Percentiles rank a stretch among this genome's conserved stretches.
phyloP scores from a whole-genome alignment of 2,329 filamentous ascomycete species.

The Calycina marina region DNA sequence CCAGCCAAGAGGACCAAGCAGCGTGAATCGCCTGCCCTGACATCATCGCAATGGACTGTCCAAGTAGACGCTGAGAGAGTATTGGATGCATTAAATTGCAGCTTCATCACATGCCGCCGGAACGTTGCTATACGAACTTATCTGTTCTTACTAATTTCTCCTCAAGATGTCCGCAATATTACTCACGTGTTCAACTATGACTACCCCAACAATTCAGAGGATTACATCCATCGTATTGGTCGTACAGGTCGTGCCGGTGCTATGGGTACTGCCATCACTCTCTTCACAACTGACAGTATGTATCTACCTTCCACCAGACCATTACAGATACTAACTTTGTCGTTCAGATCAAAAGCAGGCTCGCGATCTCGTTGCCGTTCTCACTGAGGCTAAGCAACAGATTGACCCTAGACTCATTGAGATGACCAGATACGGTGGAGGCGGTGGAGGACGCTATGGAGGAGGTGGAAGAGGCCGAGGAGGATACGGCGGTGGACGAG shows the following conservation, averaged over 20 bases:
- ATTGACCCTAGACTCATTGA: conserved; percentile 91
- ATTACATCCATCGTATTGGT: conserved; percentile 95
- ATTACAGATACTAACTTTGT: conserved; percentile 13
- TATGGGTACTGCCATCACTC: conserved; percentile 89
- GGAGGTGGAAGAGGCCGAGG: conserved; percentile 41
- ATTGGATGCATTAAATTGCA: conserved; percentile 24
- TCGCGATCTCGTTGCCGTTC: conserved; percentile 85
- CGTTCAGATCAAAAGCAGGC: conserved; percentile 73
- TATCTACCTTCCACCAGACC: conserved; percentile 4
- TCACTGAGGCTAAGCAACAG: conserved; percentile 94
- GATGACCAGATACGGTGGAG: conserved; percentile 74
- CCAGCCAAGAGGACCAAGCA: conserved; percentile 43
- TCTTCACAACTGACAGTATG: conserved; percentile 98
- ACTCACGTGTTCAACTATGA: conserved; percentile 99
- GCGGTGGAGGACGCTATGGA: conserved; percentile 25
- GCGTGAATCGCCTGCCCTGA: conserved; percentile 35
- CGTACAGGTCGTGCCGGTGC: conserved; percentile 92
- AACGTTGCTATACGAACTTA: conserved; percentile 43
- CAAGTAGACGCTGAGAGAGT: conserved; percentile 25
- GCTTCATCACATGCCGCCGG: conserved; percentile 31
- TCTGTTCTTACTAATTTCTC: conserved; percentile 67
- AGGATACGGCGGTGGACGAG: conserved; percentile 32
- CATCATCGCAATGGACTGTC: conserved; percentile 29
- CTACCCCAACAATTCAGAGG: conserved; percentile 97
- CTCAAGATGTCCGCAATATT: conserved; percentile 97